Evolutionary conservation across 1,284 basidiomycete genomes (phyloP), one percentile per base, ranked within the genome.

Genomic region (Malassezia cuniculi): DNA sequence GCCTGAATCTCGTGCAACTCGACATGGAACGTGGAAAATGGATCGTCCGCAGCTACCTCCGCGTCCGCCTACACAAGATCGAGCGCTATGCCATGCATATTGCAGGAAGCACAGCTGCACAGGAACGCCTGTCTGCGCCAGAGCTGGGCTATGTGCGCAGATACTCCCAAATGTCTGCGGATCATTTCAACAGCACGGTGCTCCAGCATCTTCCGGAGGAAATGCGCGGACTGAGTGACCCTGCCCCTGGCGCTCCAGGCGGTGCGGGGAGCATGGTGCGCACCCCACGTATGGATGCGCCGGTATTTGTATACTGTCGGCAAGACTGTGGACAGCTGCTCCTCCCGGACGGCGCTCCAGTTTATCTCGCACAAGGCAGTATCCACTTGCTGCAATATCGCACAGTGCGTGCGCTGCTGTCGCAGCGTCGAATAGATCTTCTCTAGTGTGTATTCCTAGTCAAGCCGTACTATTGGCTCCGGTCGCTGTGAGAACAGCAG

Each of bases 1-100:
- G 63, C 0, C 47, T 66, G 16, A 54, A 50, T 28, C 36, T 65
- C n/a, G 63, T 66, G 12, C 52, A 55, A 36, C 49, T 66, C 9
- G 63, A 66, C 50, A 39, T 63, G 17, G 63, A 66, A 33, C 36
- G 63, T 5, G 46, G 50, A 16, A 52, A 52, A 12, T 66, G 61
- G 61, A 41, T 66, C 12, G 29, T 66, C 11, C 50, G 54, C 19
- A 47, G 51, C 25, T 55, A 57, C 21, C 32, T 65, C 15, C 41
- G 62, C 4, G 28, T 41, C 1, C 40, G 63, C 5, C 37, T 65
- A 17, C 47, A 47, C 18, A 56, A 56, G 40, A 36, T 62, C 32
- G 59, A 64, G 22, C 49, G 48, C 34, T 41, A 48, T 19, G 50
- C 57, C 3, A 31, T 31, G 0, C 50, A 54, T 21, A 30, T 64